A percentile compares a stretch with the other conserved stretches of the same genome.
Evolutionary conservation across 345 rosid species (phyloP).

Genomic region (Anacardium occidentale): DNA sequence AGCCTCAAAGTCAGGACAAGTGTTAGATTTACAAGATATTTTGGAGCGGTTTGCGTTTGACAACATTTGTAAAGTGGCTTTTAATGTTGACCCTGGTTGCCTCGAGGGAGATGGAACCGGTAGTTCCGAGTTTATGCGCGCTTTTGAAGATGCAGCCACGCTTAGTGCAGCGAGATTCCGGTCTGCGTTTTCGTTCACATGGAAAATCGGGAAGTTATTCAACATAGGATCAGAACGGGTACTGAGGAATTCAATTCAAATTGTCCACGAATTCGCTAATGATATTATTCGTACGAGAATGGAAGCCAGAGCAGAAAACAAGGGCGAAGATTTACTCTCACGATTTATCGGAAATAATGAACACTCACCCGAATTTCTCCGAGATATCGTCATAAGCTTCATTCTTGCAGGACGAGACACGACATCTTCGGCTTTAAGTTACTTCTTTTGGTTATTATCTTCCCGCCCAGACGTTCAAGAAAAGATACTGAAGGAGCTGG

Average conservation of each 20-base stretch:
- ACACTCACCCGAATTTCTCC: constrained; percentile 9
- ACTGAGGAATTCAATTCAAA: constrained; percentile 26
- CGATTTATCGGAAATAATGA: constrained; percentile 20
- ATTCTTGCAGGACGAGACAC: not conserved
- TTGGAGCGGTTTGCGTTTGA: constrained; percentile 39
- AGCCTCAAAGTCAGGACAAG: constrained; percentile 21
- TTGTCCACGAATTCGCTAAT: constrained; percentile 27
- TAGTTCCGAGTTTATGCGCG: constrained; percentile 27
- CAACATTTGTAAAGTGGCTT: constrained; percentile 42
- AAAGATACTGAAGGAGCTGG: constrained; percentile 31
- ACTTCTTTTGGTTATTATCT: constrained; percentile 28
- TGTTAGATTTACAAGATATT: constrained; percentile 20
- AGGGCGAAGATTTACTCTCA: constrained; percentile 30
- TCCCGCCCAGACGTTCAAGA: constrained; percentile 22
- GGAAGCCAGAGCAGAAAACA: constrained; percentile 10
- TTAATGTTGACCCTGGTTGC: constrained; percentile 39
- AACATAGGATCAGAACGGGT: constrained; percentile 33
- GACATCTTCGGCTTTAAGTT: constrained; percentile 21
- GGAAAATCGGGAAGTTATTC: constrained; percentile 27
- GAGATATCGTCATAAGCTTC: not conserved
- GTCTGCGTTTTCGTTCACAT: constrained; percentile 9
- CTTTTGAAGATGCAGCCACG: constrained; percentile 39
- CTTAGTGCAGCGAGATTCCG: constrained; percentile 15
- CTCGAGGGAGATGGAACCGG: constrained; percentile 27
- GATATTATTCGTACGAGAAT: not conserved